Base-by-base conservation (phyloP, 768 basidiomycete genomes). In the Hebeloma cylindrosporum region DNA sequence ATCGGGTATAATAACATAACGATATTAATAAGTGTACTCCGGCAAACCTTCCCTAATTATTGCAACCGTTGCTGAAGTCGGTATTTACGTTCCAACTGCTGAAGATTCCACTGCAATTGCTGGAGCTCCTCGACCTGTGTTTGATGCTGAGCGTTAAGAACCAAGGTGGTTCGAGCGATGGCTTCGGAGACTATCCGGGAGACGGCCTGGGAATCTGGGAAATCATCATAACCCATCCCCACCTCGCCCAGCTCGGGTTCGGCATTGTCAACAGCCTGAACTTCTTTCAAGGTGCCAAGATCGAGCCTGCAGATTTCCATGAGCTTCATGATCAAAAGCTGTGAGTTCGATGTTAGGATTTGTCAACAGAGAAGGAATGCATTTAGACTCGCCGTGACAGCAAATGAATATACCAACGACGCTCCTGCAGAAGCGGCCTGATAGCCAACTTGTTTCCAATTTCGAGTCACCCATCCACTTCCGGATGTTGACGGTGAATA, bases 381-480 rank as follows among this genome's bases (percentile, higher is more conserved):
- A 6, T 21, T 14, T 25, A 25, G 22, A 9, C 80, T 60, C 52
- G 83, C 82, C 35, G 86, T 89, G 71, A 88, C 68, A 56, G 78
- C 74, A 62, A 90, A 85, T 32, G 82, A 81, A 57, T 87, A 87
- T 10, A 64, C 64, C 23, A 89, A 53, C 14, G 83, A 79, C 16
- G 83, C 69, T 8, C 65, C 63, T 1, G 82, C 83, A 63, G 83
- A 82, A 0, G 85, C 93, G 50, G 92, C 58, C 61, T 94, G 91
- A 51, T 85, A 82, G 3, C 80, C 89, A 36, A 95, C 78, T 62
- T 94, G 93, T 31, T 79, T 69, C 53, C 74, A 88, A 63, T 88
- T 74, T 60, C 80, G 78, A 64, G 89, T 80, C 44, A 94, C 65
- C 92, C 92, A 96, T 23, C 93, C 93, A 8, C 92, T 92, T 40